phyloP scores from a whole-genome alignment of 257 asterid species.

The Euphrasia confusa region DNA sequence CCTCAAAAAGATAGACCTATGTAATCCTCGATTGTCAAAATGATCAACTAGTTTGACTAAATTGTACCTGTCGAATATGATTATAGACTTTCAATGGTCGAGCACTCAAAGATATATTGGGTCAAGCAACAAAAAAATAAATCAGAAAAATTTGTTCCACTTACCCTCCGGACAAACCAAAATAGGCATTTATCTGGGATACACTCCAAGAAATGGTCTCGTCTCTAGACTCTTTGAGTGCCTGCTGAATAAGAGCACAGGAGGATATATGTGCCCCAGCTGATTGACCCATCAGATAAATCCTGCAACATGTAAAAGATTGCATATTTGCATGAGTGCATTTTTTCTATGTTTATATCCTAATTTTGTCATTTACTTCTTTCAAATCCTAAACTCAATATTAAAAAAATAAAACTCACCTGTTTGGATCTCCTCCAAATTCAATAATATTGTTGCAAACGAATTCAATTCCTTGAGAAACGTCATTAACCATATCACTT shows the following conservation, averaged over 20 bases:
- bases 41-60: slow-evolving; percentile 79
- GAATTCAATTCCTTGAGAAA: slow-evolving; percentile 72
- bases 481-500: slow-evolving; percentile 84
- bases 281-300: slow-evolving; percentile 94
- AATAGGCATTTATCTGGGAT: slow-evolving; percentile 86
- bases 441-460: slow-evolving; percentile 59
- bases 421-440: slow-evolving; percentile 88
- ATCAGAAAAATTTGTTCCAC: slow-evolving; percentile 23
- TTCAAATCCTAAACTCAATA: background rate
- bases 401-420: slow-evolving; percentile 35
- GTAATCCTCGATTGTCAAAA: slow-evolving; percentile 85
- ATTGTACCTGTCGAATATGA: slow-evolving; percentile 59
- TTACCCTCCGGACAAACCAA: slow-evolving; percentile 97
- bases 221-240: slow-evolving; percentile 68
- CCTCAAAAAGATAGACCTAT: slow-evolving; percentile 91
- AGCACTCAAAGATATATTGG: slow-evolving; percentile 12
- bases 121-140: slow-evolving; percentile 17
- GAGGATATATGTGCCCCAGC: slow-evolving; percentile 99
- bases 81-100: slow-evolving; percentile 16
- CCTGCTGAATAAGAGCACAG: slow-evolving; percentile 84
- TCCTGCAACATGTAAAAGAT: slow-evolving; percentile 38
- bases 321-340: slow-evolving; percentile 5
- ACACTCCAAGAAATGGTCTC: slow-evolving; percentile 74
- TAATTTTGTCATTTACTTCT: slow-evolving; percentile 14
- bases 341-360: slow-evolving; percentile 3